Evolutionary conservation across 306 rosid genomes (phyloP).

Genomic region (Lotus japonicus): DNA sequence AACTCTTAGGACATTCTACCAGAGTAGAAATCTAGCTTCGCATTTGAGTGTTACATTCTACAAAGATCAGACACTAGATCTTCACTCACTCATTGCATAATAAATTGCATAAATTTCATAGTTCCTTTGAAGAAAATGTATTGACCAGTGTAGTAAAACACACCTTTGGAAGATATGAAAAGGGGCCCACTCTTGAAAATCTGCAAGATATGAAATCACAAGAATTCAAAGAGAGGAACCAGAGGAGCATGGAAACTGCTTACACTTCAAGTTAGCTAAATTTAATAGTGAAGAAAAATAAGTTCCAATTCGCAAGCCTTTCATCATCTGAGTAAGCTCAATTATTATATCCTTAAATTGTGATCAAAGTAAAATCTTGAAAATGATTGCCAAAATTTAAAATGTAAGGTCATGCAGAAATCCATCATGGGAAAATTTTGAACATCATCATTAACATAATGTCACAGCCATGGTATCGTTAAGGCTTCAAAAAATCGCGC

Average conservation of each 20-base stretch:
- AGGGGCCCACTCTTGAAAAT: slow-evolving; percentile 94
- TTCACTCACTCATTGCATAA: neutral
- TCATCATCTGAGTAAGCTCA: too few relatives aligned
- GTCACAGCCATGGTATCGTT: neutral
- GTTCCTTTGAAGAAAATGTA: slow-evolving; percentile 6
- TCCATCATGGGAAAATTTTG: neutral
- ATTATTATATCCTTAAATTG: too few relatives aligned
- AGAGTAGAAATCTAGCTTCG: neutral
- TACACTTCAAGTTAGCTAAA: slow-evolving; percentile 1
- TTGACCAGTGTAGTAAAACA: slow-evolving; percentile 25
- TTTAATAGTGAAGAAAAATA: neutral
- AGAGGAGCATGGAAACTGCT: neutral
- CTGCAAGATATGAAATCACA: slow-evolving; percentile 42
- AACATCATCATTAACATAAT: neutral
- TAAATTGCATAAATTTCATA: neutral
- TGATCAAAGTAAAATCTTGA: neutral
- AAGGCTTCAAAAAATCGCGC: neutral
- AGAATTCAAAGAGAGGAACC: neutral
- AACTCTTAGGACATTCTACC: neutral
- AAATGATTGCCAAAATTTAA: neutral
- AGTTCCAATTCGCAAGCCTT: too few relatives aligned
- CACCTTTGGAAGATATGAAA: slow-evolving; percentile 89
- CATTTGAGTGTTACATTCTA: neutral
- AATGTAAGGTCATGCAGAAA: neutral
- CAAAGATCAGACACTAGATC: neutral